Conservation (phyloP, 441 rosid species). For the Populus hybrid region DNA sequence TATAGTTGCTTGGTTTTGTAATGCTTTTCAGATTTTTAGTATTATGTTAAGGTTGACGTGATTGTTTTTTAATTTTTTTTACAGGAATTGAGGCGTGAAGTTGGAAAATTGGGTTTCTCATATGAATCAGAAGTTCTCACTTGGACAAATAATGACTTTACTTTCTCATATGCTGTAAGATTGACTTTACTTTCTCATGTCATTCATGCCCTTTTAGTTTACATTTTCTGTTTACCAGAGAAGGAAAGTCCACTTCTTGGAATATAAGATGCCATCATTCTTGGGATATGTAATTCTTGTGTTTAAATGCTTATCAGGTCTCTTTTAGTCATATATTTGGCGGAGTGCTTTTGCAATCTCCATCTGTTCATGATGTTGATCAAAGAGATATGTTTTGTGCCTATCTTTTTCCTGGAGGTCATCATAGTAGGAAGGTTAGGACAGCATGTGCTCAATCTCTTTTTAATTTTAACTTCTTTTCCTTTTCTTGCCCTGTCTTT, state of each 20-base stretch:
- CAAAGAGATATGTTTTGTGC: constrained; percentile 80
- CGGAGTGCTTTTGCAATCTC: constrained; percentile 78
- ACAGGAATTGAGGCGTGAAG: constrained; percentile 65
- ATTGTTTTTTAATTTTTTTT: constrained; percentile 11
- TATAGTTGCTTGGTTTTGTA: background rate
- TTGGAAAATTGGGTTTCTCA: constrained; percentile 56
- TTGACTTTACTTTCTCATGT: constrained; percentile 5
- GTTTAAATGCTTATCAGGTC: constrained; percentile 40
- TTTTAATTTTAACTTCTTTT: background rate
- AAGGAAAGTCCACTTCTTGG: constrained; percentile 2
- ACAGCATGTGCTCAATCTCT: constrained; percentile 1
- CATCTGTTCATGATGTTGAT: constrained; percentile 68
- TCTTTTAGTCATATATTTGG: constrained; percentile 62
- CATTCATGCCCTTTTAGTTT: background rate
- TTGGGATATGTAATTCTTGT: constrained; percentile 3
- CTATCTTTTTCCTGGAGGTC: constrained; percentile 74
- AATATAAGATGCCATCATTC: constrained; percentile 19
- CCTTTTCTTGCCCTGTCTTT: constrained; percentile 27
- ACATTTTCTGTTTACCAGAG: constrained; percentile 10
- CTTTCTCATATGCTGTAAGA: constrained; percentile 74
- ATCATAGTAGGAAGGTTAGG: constrained; percentile 56
- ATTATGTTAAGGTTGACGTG: constrained; percentile 6
- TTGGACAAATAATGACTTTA: constrained; percentile 75
- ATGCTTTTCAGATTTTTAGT: constrained; percentile 13
- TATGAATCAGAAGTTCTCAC: constrained; percentile 83